Base-by-base conservation (phyloP, 352 stramenopile species). In the Hyphochytrium catenoides region DNA sequence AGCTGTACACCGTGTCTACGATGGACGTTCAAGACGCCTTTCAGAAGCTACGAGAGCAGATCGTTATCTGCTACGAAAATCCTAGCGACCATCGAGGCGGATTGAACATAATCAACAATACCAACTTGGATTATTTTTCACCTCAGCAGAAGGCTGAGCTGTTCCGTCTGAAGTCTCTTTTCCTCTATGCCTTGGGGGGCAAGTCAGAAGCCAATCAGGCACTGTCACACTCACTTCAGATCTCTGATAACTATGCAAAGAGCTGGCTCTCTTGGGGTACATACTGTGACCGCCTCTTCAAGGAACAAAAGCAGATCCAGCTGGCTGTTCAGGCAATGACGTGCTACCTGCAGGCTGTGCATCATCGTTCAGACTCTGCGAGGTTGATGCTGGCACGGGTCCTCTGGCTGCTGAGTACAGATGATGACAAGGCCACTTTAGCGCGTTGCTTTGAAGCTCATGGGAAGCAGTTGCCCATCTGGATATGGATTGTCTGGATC, bases 401-500 rank as follows among this genome's bases (percentile, higher is more conserved):
- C 21, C 44, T 93, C 8, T 89, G 74, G 73, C 47, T 91, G 38
- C 54, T 93, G 9, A 79, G 65, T 39, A 63, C 83, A 46, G 76
- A 91, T 41, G 74, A 91, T 37, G 43, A 69, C 16, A 40, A 58
- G 9, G 64, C 64, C 15, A 43, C 65, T 27, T 44, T 83, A 5
- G 70, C 85, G 24, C 63, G 78, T 36, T 52, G 82, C 37, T 82
- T 98, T 34, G 82, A 96, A 55, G 78, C 64, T 9, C 73, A 94
- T 46, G 83, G 79, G 36, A 84, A 83, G 42, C 64, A 84, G 34
- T 54, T 96, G 11, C 91, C 87, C 15, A 86, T 93, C 39, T 97
- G 87, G 88, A 88, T 96, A 35, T 98, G 90, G 90, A 86, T 98
- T 23, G 86, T 94, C 25, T 97, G 90, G 88, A 95, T 96, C 34